Evolutionary conservation across 352 stramenopile species (phyloP).

Genomic region (Peronospora belbahrii): DNA sequence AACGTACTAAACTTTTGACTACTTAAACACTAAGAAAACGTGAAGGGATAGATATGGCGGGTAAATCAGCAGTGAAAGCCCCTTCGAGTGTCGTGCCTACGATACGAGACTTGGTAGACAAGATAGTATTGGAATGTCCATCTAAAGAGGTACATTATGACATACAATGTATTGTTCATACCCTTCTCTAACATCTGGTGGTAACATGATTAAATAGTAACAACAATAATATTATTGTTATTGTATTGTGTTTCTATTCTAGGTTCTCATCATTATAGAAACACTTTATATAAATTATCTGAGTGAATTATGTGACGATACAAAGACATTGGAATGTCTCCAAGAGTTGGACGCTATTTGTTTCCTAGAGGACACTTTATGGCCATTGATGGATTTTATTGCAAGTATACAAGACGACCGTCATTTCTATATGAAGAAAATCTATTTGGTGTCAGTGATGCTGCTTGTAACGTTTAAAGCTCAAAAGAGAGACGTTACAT

Average conservation of each 20-base stretch:
- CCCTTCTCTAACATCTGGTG: constrained; percentile 8
- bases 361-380: constrained; percentile 55
- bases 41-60: no score
- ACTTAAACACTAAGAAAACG: no score
- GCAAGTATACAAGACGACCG: constrained; percentile 14
- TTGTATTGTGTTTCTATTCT: not conserved
- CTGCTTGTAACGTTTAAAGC: constrained; percentile 32
- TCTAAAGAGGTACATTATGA: constrained; percentile 26
- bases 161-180: not conserved
- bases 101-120: not conserved
- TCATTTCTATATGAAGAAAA: constrained; percentile 35
- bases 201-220: no score
- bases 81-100: constrained; percentile 6
- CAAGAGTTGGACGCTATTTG: constrained; percentile 20
- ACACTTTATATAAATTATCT: constrained; percentile 36
- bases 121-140: constrained; percentile 9
- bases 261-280: constrained; percentile 27
- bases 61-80: constrained; percentile 5
- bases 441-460: constrained; percentile 38
- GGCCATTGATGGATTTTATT: constrained; percentile 25
- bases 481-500: not conserved
- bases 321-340: constrained; percentile 16
- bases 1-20: no score
- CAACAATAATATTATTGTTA: no score
- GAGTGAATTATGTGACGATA: constrained; percentile 9